Percentiles rank a stretch among this genome's conserved stretches.
Evolutionary conservation across 257 asterid genomes (phyloP).

Genomic region (Nicotiana otophora): DNA sequence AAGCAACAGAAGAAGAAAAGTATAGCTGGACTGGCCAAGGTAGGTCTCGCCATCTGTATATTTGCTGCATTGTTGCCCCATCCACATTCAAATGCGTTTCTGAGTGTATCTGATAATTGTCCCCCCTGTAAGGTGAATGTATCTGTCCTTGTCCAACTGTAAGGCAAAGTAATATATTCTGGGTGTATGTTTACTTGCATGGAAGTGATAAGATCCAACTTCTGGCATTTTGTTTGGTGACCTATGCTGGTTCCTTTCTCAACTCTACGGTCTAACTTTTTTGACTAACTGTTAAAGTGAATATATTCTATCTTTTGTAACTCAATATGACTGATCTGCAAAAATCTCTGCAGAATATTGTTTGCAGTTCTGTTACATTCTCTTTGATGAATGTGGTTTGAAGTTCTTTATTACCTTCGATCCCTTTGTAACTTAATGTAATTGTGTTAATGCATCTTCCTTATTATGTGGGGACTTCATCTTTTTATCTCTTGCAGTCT

Average conservation of each 20-base stretch:
- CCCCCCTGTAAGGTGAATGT: not conserved
- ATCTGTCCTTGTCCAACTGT: too few species aligned
- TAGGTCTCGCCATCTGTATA: constrained; percentile 19
- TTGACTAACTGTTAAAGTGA: not conserved
- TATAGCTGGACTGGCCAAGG: constrained; percentile 63
- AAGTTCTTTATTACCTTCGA: not conserved
- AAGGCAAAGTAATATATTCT: not conserved
- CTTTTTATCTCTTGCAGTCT: not conserved
- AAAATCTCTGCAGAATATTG: not conserved
- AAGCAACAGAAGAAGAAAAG: constrained; percentile 56
- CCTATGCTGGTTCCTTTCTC: not conserved
- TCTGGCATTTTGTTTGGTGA: not conserved
- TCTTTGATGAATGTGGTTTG: not conserved
- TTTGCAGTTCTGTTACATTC: not conserved
- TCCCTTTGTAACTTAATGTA: not conserved
- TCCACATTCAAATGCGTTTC: not conserved
- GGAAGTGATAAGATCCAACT: not conserved
- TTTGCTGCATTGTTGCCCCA: constrained; percentile 12
- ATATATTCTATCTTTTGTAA: not conserved
- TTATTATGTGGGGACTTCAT: not conserved
- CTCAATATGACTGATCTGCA: not conserved
- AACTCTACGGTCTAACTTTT: not conserved
- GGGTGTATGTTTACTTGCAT: not conserved
- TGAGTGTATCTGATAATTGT: not conserved
- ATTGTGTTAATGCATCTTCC: not conserved